phyloP scores from a whole-genome alignment of 106 monocot genomes.

The Hemerocallis citrina region DNA sequence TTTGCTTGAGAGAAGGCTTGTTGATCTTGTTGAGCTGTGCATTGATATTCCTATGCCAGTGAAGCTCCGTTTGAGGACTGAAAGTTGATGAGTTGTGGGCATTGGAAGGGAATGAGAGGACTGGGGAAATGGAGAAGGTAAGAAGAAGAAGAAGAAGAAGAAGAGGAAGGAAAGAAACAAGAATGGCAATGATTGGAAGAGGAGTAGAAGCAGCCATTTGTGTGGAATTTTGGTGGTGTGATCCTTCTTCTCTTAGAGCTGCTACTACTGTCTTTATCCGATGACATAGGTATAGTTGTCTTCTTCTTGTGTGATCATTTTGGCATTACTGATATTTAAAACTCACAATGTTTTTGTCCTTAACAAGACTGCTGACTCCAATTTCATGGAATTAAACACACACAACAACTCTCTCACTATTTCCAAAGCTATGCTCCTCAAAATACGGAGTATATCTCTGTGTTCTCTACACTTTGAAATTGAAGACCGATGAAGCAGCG shows the following conservation, averaged over 20 bases:
- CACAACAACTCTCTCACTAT: slow-evolving; percentile 5
- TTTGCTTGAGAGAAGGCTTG: slow-evolving; percentile 66
- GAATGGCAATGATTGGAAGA: slow-evolving; percentile 10
- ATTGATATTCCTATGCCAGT: slow-evolving; percentile 48
- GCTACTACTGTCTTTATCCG: slow-evolving; percentile 44
- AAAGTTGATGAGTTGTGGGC: slow-evolving; percentile 13
- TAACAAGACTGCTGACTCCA: not conserved
- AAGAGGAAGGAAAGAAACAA: slow-evolving; percentile 10
- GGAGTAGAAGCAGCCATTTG: slow-evolving; percentile 12
- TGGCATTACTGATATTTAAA: no score
- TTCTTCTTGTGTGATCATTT: slow-evolving; percentile 6
- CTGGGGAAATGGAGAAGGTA: not conserved
- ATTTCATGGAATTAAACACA: slow-evolving; percentile 12
- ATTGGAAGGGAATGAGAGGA: slow-evolving; percentile 11
- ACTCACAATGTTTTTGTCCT: not conserved
- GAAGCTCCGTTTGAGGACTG: slow-evolving; percentile 28
- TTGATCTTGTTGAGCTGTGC: slow-evolving; percentile 53
- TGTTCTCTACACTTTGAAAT: no score
- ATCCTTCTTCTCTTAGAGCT: slow-evolving; percentile 24
- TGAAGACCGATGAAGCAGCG: no score
- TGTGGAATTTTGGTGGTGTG: slow-evolving; percentile 5
- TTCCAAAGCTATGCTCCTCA: not conserved
- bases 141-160: not conserved
- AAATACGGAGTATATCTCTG: not conserved
- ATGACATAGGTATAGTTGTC: slow-evolving; percentile 22